Evolutionary conservation across 495 filamentous ascomycete genomes (phyloP), one percentile per base, ranked within the genome.

Genomic region (Penicillium subrubescens): DNA sequence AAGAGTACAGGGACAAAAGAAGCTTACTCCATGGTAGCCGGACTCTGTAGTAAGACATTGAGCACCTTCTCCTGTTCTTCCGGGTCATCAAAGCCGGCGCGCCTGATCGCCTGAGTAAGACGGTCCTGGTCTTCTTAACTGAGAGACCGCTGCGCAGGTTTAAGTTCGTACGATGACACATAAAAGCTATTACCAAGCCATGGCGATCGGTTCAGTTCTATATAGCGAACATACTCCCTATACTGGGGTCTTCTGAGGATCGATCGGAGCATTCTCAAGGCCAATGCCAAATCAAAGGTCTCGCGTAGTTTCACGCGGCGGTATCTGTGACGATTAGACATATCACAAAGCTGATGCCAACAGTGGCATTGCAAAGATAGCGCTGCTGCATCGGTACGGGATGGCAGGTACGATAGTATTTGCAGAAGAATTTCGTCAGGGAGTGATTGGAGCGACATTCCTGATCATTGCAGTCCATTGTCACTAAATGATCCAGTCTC

Each of bases 371-470:
- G 48, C 15, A 17, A 5, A 51, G 48, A 51, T 11, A 51, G 23
- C 25, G 48, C 48, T 51, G 48, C 48, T 51, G 25, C 48, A 51
- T 51, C 48, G 3, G 48, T 29, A 17, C 29, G 23, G 8, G 48
- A 51, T 51, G 48, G 48, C 48, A 51, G 48, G 48, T 51, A 51
- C 17, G 48, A 51, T 29, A 51, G 48, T 2, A 51, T 51, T 3
- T 11, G 48, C 12, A 51, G 48, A 5, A 51, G 48, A 15, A 5
- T 29, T 51, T 51, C 48, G 48, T 29, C 48, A 15, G 23, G 23
- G 8, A 51, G 48, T 11, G 48, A 51, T 51, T 51, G 48, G 0
- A 51, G 48, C 29, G 11, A 51, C 48, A 51, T 51, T 29, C 0
- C 48, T 51, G 48, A 12, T 27, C 25, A 27, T 27, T 21, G 25